phyloP scores from a whole-genome alignment of 2,329 filamentous ascomycete genomes.

The Botrytis deweyae region DNA sequence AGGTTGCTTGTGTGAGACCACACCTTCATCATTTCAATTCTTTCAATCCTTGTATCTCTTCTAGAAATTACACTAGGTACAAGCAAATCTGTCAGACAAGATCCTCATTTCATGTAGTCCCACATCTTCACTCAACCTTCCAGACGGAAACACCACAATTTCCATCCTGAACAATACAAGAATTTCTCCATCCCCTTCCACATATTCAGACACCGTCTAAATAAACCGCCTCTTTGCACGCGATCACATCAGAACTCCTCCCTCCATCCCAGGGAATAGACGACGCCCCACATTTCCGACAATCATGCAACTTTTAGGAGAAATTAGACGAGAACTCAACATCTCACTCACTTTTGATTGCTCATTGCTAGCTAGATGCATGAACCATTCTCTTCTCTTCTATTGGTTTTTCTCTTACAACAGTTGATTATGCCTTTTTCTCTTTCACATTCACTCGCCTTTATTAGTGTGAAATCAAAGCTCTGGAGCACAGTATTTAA shows the following conservation, averaged over 20 bases:
- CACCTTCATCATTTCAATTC: background rate
- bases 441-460: background rate
- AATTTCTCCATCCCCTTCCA: background rate
- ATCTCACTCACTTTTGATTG: background rate
- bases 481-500: background rate
- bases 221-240: accelerated
- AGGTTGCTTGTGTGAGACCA: background rate
- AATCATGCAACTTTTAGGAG: background rate
- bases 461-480: background rate
- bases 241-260: background rate
- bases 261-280: accelerated
- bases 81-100: accelerated
- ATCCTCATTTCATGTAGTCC: background rate
- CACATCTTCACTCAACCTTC: background rate
- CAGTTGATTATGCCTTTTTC: background rate
- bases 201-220: background rate
- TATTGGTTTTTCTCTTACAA: background rate
- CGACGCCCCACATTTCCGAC: background rate
- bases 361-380: background rate
- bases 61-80: accelerated
- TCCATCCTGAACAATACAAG: background rate
- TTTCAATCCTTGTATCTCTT: background rate
- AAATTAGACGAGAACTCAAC: background rate
- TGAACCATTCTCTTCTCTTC: background rate
- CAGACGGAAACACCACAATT: background rate